Evolutionary conservation across 176 grass and related monocot genomes (phyloP), one percentile per base, ranked within the genome.

Genomic region (Triticum monococcum): DNA sequence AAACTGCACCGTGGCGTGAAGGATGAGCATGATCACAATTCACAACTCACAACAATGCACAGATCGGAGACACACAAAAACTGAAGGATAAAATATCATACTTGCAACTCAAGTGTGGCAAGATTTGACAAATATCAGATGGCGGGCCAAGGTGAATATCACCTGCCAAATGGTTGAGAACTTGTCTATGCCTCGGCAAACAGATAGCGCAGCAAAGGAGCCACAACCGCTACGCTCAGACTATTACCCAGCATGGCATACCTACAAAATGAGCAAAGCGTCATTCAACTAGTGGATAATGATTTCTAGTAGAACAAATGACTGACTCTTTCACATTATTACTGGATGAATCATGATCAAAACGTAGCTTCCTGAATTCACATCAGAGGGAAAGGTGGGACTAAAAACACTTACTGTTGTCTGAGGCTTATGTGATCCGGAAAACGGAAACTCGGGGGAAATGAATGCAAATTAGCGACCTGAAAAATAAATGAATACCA

Each of bases 241-340:
- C 96, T 98, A 81, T 98, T 98, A 14, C 93, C 96, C 75, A 98
- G 43, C 93, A 98, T 85, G 66, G 96, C 93, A 85, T 94, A 98
- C 88, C 96, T 98, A 86, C 88, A 76, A 48, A 87, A 82, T 63
- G 86, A 72, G 12, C 12, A 33, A 62, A 54, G 26, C 75, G 50
- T 28, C 13, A 38, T 45, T 86, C 54, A 41, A 76, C 17, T 68
- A 28, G 0, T 6, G 4, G 1, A 16, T 56, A 79, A 36, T 70
- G 68, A 66, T 40, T 79, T 86, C 10, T 43, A 84, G 61, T 43
- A 84, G 50, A 72, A 86, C 61, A 33, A 33, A 56, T 35, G 22
- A 30, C 2, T 56, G 12, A 8, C 25, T 32, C 38, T 81, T 84
- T 65, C 50, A 25, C 25, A 23, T 68, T 85, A 8, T 81, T 85